Conservation (phyloP, 2,329 filamentous ascomycete genomes). For the Fusarium metavorans region DNA sequence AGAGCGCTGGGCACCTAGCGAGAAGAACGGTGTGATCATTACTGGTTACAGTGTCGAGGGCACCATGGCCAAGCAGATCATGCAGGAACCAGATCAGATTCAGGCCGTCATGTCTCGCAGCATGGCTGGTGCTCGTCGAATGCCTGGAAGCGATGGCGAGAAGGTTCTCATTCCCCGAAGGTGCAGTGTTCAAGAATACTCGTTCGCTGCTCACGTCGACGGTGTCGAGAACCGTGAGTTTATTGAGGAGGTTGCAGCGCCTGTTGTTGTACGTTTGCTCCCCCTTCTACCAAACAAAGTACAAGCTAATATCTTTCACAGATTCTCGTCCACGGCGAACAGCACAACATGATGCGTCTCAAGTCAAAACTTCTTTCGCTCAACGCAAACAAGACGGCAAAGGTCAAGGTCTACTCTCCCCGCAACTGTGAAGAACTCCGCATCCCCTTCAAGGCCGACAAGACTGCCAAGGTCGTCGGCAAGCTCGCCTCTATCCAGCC, state of each 20-base stretch:
- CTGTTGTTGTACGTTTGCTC: slow-evolving; percentile 81
- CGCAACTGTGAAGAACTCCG: slow-evolving; percentile 94
- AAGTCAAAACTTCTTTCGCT: slow-evolving; percentile 96
- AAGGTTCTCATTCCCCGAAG: slow-evolving; percentile 91
- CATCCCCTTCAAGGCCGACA: slow-evolving; percentile 96
- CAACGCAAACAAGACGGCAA: slow-evolving; percentile 82
- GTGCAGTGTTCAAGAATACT: slow-evolving; percentile 94
- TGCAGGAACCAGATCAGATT: slow-evolving; percentile 95
- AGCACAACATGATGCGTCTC: slow-evolving; percentile 97
- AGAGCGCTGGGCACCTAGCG: slow-evolving; percentile 95
- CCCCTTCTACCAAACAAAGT: neutral
- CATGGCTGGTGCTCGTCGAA: slow-evolving; percentile 70
- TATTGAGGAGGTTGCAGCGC: slow-evolving; percentile 92
- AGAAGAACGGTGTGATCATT: slow-evolving; percentile 98
- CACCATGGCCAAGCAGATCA: slow-evolving; percentile 96
- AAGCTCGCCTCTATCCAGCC: slow-evolving; percentile 87
- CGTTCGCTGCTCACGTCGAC: slow-evolving; percentile 96
- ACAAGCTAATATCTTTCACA: slow-evolving; percentile 50
- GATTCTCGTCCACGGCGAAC: slow-evolving; percentile 97
- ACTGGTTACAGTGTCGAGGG: slow-evolving; percentile 99
- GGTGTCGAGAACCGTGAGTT: slow-evolving; percentile 96
- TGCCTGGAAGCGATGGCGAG: slow-evolving; percentile 78
- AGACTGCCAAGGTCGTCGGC: slow-evolving; percentile 95
- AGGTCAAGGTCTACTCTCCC: slow-evolving; percentile 93
- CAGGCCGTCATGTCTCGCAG: slow-evolving; percentile 90